These are phyloP conservation scores for Microsporum audouinii DNA, from an alignment of 2,329 filamentous ascomycete species.

Conservation along the genomic window DNA sequence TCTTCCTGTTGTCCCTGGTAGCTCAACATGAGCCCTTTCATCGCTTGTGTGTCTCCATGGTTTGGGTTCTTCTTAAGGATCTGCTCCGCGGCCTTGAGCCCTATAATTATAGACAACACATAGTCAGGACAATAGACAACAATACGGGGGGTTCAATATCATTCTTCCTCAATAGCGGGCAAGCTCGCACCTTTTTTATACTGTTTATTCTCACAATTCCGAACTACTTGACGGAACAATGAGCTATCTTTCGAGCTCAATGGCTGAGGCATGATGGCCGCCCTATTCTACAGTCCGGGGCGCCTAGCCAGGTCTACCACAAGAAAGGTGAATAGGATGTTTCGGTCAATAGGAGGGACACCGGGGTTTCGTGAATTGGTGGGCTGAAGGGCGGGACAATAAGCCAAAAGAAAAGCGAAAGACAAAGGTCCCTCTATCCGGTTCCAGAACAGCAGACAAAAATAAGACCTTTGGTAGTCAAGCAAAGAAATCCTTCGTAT, in stretches of 20 bases:
- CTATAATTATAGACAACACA: constrained; percentile 31
- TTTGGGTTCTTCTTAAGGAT: constrained; percentile 90
- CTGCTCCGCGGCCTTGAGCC: constrained; percentile 89
- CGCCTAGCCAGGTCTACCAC: background rate
- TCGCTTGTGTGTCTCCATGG: constrained; percentile 96
- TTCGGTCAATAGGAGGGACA: background rate
- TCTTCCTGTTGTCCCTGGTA: constrained; percentile 84
- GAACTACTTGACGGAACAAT: constrained; percentile 88
- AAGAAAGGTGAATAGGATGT: background rate
- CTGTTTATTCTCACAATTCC: constrained; percentile 95
- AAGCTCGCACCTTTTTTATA: constrained; percentile 64
- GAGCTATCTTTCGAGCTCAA: constrained; percentile 72
- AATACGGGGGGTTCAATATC: constrained; percentile 14
- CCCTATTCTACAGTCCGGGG: constrained; percentile 2
- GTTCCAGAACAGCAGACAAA: background rate
- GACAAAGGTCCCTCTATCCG: background rate
- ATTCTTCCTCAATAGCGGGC: background rate
- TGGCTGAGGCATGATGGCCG: constrained; percentile 35
- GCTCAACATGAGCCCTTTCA: constrained; percentile 97
- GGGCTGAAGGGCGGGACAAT: background rate
- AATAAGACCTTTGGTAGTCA: background rate
- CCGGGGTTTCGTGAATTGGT: background rate
- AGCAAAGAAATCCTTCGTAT: background rate
- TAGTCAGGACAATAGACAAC: constrained; percentile 10
- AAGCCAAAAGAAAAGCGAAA: background rate